Evolutionary conservation across 345 rosid genomes (phyloP), one percentile per base, ranked within the genome.

Genomic region (Euphorbia tirucalli): DNA sequence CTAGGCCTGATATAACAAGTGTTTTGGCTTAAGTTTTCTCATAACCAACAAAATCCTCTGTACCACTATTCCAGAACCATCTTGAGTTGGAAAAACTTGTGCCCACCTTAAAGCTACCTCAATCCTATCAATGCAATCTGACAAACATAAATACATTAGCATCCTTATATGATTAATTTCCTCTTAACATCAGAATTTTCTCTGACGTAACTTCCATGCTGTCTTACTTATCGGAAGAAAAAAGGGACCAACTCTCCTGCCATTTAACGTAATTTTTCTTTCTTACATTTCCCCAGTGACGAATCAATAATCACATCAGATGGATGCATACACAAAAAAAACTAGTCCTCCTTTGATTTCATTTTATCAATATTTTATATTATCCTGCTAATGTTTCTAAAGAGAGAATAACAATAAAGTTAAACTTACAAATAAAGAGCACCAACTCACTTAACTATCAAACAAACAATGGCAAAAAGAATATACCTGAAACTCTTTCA

Each of bases 401-500:
- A 27, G 32, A 28, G 60, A 49, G 70, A 14, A 31, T 7, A 21
- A 9, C 19, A 35, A 68, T n/a, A 54, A 15, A 21, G 58, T 6
- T 25, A 56, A 55, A 52, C 55, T 44, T 56, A 14, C 46, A 18
- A n/a, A 22, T 2, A 28, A 22, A 61, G 19, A 16, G 67, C 32
- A 60, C 30, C 21, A 24, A 21, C 21, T 10, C 9, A 56, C 15
- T 11, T 22, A 56, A 56, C 31, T 3, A 30, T 18, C 14, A 43
- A 52, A 21, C 31, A 46, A 52, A 56, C 70, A 63, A 68, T 55
- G 35, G 27, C 8, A 31, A 7, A 22, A 28, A 59, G 60, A 19
- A 57, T 30, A 73, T 81, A 94, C 98, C 97, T 92, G 95, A 81
- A 95, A 89, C 79, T 95, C 99, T 80, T 79, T 90, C 75, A 92